Evolutionary conservation across 768 basidiomycete genomes (phyloP), one percentile per base, ranked within the genome.

Genomic region (Boletus eberwhitei): DNA sequence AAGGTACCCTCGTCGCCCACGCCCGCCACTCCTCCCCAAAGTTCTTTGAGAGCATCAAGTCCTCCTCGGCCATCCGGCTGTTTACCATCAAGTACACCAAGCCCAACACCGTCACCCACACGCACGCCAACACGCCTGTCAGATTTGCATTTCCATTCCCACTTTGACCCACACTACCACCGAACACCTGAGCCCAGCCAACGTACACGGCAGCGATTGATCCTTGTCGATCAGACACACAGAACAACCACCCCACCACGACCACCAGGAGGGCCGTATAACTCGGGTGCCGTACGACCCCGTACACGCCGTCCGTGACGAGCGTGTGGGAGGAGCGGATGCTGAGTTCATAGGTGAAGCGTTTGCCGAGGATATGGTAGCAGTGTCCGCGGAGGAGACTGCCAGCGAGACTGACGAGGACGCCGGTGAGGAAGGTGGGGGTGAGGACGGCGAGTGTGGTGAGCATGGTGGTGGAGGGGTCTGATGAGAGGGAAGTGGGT

Each of bases 211-310:
- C 11, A n/a, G 57, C 48, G 39, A 57, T 9, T 32, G 47, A 55
- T 2, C 55, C 49, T 2, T 21, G 24, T 8, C 21, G 48, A 22
- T 59, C 58, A 12, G 61, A 26, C 14, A 53, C 7, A 19, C 52
- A 59, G 2, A 62, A 7, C 0, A 54, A 0, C 34, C 37, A 36
- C 0, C 66, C 66, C 0, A 53, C 0, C 11, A 11, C 17, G n/a
- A 59, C 14, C 9, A 2, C n/a, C 0, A 48, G 0, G 0, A 1
- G 5, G 1, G 49, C 70, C 1, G 59, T 60, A 43, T 73, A 72
- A 19, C 63, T 63, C 5, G 72, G 72, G 54, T 73, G 72, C 2
- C 72, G 64, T 4, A 73, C 64, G 48, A 64, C 13, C 12, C 56
- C 9, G 54, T 73, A 72, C 24, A 51, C 58, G 1, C 68, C 69